phyloP scores from a whole-genome alignment of 129 eudicot species.

The Flaveria sonorensis region DNA sequence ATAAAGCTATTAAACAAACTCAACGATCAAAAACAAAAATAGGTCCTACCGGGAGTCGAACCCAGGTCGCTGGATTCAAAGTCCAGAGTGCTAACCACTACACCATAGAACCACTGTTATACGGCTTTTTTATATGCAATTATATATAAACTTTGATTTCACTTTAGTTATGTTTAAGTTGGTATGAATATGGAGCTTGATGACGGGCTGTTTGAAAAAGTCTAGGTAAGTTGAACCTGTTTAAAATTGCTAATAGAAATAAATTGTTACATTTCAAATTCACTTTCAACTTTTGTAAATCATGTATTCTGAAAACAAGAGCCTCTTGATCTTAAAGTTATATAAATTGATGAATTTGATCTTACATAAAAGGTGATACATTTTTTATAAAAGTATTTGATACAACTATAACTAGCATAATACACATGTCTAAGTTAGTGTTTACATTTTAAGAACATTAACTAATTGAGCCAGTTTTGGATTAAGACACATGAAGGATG shows the following conservation, averaged over 20 bases:
- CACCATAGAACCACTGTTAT: constrained; percentile 74
- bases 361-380: neutral
- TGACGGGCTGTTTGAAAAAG: too few species aligned
- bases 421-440: neutral
- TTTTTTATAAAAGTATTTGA: neutral
- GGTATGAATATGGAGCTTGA: too few species aligned
- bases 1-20: too few species aligned
- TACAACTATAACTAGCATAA: neutral
- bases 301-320: neutral
- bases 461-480: neutral
- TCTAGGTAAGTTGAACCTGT: neutral
- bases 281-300: neutral
- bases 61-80: constrained; percentile 99
- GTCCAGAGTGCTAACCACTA: constrained; percentile 99
- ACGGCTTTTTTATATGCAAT: accelerated
- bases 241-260: too few species aligned
- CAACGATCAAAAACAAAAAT: neutral
- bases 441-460: neutral
- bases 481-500: neutral
- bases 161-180: too few species aligned
- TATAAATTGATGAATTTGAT: neutral
- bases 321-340: neutral
- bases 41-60: constrained; percentile 99
- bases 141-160: neutral
- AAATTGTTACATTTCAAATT: too few species aligned